phyloP scores from a whole-genome alignment of 1,284 basidiomycete species.

The Puccinia hordei region DNA sequence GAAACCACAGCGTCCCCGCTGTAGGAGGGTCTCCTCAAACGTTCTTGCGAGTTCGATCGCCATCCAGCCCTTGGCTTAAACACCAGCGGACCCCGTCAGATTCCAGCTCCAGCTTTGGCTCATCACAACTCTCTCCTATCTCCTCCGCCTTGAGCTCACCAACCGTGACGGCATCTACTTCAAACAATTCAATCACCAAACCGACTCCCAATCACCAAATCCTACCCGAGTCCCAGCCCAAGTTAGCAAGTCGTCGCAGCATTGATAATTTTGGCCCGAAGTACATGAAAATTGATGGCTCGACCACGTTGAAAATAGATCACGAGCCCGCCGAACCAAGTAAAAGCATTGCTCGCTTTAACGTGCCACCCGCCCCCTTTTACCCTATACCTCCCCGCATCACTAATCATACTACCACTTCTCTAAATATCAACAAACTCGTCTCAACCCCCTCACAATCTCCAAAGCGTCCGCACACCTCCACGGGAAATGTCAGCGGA shows the following conservation, averaged over 20 bases:
- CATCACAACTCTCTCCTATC: constrained; percentile 27
- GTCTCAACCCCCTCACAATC: neutral
- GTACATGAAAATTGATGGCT: neutral
- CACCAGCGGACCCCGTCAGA: constrained; percentile 6
- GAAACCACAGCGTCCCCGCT: constrained; percentile 7
- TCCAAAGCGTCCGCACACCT: constrained; percentile 34
- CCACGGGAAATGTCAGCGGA: constrained; percentile 5
- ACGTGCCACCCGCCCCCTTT: constrained; percentile 17
- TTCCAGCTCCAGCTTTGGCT: constrained; percentile 43
- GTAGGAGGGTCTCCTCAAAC: neutral
- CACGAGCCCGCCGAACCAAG: constrained; percentile 19
- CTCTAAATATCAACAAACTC: too few species aligned
- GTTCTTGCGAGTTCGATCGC: constrained; percentile 8
- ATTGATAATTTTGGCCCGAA: constrained; percentile 5
- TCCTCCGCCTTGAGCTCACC: constrained; percentile 22
- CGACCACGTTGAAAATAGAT: neutral
- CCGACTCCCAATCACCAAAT: neutral
- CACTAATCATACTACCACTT: neutral
- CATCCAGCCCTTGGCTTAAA: neutral
- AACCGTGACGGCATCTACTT: neutral
- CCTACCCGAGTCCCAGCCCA: neutral
- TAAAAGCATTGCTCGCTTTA: neutral
- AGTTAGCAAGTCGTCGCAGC: neutral
- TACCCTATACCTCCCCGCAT: constrained; percentile 36
- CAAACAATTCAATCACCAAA: neutral